These are phyloP conservation scores for Helotiales sp. DNA, from an alignment of 2,329 filamentous ascomycete species.

Conservation along the genomic window DNA sequence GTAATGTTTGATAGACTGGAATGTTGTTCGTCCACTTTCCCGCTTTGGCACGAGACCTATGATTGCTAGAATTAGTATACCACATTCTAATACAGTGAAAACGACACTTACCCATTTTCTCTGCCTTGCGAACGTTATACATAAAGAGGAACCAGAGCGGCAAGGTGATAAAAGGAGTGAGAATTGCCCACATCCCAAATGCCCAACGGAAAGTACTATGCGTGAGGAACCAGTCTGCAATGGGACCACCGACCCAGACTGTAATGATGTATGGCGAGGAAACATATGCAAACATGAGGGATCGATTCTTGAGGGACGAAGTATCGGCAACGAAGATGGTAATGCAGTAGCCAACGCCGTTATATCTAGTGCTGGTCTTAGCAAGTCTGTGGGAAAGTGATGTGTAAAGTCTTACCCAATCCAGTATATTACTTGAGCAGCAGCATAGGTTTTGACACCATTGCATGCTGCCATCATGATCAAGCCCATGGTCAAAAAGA, in stretches of 20 bases:
- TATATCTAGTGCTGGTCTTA: too few relatives aligned
- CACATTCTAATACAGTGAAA: too few relatives aligned
- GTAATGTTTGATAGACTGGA: conserved; percentile 53
- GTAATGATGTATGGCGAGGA: conserved; percentile 54
- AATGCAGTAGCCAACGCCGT: conserved; percentile 41
- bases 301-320: conserved; percentile 58
- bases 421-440: conserved; percentile 60
- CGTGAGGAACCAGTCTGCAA: conserved; percentile 42
- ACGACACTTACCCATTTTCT: conserved; percentile 52
- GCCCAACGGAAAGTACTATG: conserved; percentile 63
- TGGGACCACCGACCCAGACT: conserved; percentile 18
- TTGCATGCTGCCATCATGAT: conserved; percentile 65
- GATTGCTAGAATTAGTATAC: too few relatives aligned
- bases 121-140: conserved; percentile 57
- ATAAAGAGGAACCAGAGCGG: conserved; percentile 53
- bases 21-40: conserved; percentile 42
- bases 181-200: conserved; percentile 64
- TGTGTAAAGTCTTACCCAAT: too few relatives aligned
- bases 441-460: conserved; percentile 59
- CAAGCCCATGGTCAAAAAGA: conserved; percentile 42
- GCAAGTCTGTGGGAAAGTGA: too few relatives aligned
- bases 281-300: conserved; percentile 36
- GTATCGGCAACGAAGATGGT: conserved; percentile 67
- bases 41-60: neutral
- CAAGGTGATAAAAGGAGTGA: conserved; percentile 57